Base-by-base conservation (phyloP, 1,284 basidiomycete species). In the Irpex sp. region DNA sequence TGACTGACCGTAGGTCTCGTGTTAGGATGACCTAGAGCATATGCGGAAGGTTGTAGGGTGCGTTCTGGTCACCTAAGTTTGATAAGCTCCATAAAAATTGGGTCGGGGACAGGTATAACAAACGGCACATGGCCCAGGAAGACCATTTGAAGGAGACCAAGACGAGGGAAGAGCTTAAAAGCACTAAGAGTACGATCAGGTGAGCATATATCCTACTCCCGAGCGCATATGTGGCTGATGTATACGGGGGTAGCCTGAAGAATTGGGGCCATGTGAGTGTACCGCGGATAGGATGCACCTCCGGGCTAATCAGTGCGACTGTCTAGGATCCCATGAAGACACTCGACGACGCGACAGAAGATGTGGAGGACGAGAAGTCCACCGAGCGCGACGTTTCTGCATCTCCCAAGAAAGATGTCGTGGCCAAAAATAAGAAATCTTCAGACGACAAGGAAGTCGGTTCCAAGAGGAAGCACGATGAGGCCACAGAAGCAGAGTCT, bases 101-200 rank as follows among this genome's bases (percentile, higher is more conserved):
- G 3, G 6, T 26, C 15, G 39, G 33, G 3, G 21, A 7, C 58
- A 72, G 76, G 55, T 72, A 75, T 62, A 72, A 70, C 60, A 70
- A 67, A 13, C 68, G 75, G n/a, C 75, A 78, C 63, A 59, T 77
- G 26, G 72, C 72, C 4, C 75, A 77, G 59, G 75, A 77, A 56
- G 72, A 70, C 39, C 71, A 73, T 54, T 58, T 77, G 60, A 77
- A 76, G 63, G 72, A 74, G 6, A 77, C 71, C 2, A 78, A 76
- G 67, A 76, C 74, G 2, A 67, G 58, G n/a, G 71, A 71, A 49
- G 71, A 76, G 64, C 68, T 76, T 6, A 72, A 72, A 61, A 69
- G 74, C n/a, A 67, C 72, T 15, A 76, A 76, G 67, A 78, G 75
- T 63, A 77, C 75, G 0, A 74, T 74, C 60, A 76, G 76, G 75